Percentiles rank a stretch among this genome's conserved stretches.
These are phyloP conservation scores for Ogataea allantospora DNA, from an alignment of 805 yeast species.

Conservation along the genomic window DNA sequence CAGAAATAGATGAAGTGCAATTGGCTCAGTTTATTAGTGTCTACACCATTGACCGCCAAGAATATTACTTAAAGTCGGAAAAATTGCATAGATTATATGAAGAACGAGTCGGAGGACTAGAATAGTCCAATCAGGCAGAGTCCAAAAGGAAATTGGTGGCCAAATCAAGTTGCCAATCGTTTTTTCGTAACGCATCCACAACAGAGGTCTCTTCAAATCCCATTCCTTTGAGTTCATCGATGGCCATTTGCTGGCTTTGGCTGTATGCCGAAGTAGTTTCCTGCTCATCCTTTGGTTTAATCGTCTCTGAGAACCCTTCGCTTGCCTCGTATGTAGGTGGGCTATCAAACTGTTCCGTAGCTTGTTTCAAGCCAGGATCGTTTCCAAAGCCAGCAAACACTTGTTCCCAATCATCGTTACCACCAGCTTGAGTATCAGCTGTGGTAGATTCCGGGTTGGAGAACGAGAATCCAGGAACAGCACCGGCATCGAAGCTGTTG, in stretches of 20 bases:
- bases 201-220: constrained; percentile 76
- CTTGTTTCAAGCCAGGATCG: constrained; percentile 29
- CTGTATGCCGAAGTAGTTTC: constrained; percentile 14
- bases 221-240: constrained; percentile 84
- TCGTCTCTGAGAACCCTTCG: constrained; percentile 5
- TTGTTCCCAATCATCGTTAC: constrained; percentile 88
- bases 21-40: constrained; percentile 37
- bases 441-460: constrained; percentile 12
- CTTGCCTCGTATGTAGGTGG: constrained; percentile 22
- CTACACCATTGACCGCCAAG: constrained; percentile 41
- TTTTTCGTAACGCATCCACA: constrained; percentile 60
- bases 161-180: constrained; percentile 73
- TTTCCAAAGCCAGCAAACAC: constrained; percentile 87
- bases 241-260: constrained; percentile 44
- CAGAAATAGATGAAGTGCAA: constrained; percentile 28
- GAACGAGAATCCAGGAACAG: constrained; percentile 29
- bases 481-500: constrained; percentile 22
- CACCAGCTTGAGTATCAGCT: constrained; percentile 38
- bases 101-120: constrained; percentile 38
- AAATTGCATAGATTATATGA: constrained; percentile 47
- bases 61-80: constrained; percentile 46
- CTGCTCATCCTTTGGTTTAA: background rate
- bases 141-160: constrained; percentile 88
- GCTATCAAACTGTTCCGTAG: constrained; percentile 17
- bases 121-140: constrained; percentile 43